Evolutionary conservation across 768 basidiomycete species (phyloP).

Genomic region (Mrakia hoshinonis): DNA sequence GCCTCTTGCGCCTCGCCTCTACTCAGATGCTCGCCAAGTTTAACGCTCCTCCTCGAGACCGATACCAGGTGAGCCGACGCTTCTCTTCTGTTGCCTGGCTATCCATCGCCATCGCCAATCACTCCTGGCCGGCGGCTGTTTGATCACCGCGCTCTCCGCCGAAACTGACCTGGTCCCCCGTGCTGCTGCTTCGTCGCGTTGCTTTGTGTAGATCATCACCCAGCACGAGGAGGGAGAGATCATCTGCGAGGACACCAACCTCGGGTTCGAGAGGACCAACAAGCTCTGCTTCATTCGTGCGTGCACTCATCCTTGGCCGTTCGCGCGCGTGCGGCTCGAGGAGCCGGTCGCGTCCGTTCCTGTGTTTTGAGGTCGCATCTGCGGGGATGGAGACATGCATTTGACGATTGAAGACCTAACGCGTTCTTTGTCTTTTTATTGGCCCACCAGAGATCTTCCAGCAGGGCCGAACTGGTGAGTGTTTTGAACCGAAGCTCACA

Average conservation of each 20-base stretch:
- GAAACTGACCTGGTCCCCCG: neutral
- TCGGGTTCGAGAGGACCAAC: conserved; percentile 24
- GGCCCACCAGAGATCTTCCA: conserved; percentile 18
- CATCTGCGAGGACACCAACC: conserved; percentile 22
- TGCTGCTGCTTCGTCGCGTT: neutral
- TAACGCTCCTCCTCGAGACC: conserved; percentile 23
- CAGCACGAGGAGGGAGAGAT: conserved; percentile 27
- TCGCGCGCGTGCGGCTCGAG: neutral
- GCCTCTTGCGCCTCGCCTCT: neutral
- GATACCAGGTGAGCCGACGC: conserved; percentile 11
- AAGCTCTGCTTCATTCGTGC: conserved; percentile 12
- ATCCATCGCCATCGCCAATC: too few relatives aligned
- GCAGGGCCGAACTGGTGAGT: conserved; percentile 12
- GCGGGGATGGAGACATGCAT: neutral
- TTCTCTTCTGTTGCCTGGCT: neutral
- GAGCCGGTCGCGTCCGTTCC: too few relatives aligned
- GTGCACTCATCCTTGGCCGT: neutral
- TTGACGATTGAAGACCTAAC: neutral
- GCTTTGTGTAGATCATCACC: conserved; percentile 12
- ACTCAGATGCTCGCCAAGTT: conserved; percentile 19
- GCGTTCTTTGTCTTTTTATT: neutral
- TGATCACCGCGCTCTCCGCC: neutral
- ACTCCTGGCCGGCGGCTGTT: too few relatives aligned
- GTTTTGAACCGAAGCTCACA: neutral
- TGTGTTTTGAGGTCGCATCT: neutral